phyloP scores from a whole-genome alignment of 306 rosid genomes.

The Quercus rubra region DNA sequence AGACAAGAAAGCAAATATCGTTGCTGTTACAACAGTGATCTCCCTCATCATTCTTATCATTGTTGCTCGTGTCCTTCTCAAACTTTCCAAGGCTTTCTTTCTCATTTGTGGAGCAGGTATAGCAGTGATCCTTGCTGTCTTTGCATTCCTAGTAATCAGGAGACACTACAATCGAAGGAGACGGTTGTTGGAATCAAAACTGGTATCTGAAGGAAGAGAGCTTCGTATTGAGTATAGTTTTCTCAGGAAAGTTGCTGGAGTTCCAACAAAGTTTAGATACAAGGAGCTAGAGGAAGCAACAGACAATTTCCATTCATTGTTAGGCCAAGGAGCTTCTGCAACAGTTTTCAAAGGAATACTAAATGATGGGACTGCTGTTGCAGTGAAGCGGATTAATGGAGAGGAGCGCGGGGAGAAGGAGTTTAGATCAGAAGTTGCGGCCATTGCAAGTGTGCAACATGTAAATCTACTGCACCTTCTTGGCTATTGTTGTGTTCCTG shows the following conservation, averaged over 20 bases:
- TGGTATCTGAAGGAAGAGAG: conserved; percentile 69
- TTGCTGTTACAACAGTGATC: conserved; percentile 37
- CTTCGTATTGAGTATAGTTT: conserved; percentile 91
- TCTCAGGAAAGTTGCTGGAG: conserved; percentile 76
- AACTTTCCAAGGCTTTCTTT: conserved; percentile 57
- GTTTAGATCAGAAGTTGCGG: conserved; percentile 84
- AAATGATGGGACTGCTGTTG: conserved; percentile 70
- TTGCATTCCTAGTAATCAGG: conserved; percentile 54
- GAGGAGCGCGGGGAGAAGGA: conserved; percentile 70
- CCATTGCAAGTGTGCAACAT: conserved; percentile 86
- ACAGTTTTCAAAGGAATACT: conserved; percentile 80
- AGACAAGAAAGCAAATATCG: conserved; percentile 52
- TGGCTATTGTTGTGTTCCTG: conserved; percentile 61
- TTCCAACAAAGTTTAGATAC: conserved; percentile 69
- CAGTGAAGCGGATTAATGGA: conserved; percentile 63
- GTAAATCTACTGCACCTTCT: conserved; percentile 67
- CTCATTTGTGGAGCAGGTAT: conserved; percentile 65
- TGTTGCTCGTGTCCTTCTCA: conserved; percentile 43
- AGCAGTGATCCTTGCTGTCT: conserved; percentile 51
- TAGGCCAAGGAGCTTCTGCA: conserved; percentile 80
- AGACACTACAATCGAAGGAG: conserved; percentile 45
- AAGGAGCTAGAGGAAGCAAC: conserved; percentile 88
- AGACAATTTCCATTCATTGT: conserved; percentile 47
- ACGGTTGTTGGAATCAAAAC: conserved; percentile 39
- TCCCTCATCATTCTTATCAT: conserved; percentile 41